Base-by-base conservation (phyloP, 495 filamentous ascomycete species). In the Podospora tetraspora region DNA sequence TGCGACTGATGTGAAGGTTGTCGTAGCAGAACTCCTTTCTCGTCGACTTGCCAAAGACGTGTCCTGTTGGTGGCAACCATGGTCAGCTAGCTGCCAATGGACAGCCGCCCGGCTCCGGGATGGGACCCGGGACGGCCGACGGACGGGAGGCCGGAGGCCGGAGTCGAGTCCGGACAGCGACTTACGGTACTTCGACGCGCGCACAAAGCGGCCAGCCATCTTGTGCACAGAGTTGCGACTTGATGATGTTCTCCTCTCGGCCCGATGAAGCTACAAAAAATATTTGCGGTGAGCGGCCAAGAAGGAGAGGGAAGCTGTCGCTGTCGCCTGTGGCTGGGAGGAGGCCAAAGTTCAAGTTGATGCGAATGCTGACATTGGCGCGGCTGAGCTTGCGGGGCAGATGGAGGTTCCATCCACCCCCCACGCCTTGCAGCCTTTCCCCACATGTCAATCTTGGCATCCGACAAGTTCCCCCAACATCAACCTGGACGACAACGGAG, bases 151-250 rank as follows among this genome's bases (percentile, higher is more conserved):
- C 32, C 32, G 34, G 34, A 43, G 34, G 34, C 67, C 73, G 76
- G 58, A 65, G 3, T 24, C 61, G 13, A 68, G 60, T 61, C 85
- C 37, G 62, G 25, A 63, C 69, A 25, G 57, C 37, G 19, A 70
- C 94, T 85, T 84, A 97, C 96, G 93, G 84, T 97, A 99, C 81
- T 99, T 99, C 74, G 94, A 97, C 79, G 93, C 90, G 82, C 95
- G 90, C 80, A 98, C 96, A 82, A 99, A 99, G 79, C 95, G 92
- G 78, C 93, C 93, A 78, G 94, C 89, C 95, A 99, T 99, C 75
- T 70, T 71, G 72, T 69, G 37, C 37, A n/a, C 23, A 8, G 61
- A 58, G 23, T 57, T 10, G 11, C 29, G 22, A 16, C 5, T 22
- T 62, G 60, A 22, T 0, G 7, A 27, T 27, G 27, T 0, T 62